phyloP scores from a whole-genome alignment of 139 green algal species.

The Auxenochlorella pyrenoidosa region DNA sequence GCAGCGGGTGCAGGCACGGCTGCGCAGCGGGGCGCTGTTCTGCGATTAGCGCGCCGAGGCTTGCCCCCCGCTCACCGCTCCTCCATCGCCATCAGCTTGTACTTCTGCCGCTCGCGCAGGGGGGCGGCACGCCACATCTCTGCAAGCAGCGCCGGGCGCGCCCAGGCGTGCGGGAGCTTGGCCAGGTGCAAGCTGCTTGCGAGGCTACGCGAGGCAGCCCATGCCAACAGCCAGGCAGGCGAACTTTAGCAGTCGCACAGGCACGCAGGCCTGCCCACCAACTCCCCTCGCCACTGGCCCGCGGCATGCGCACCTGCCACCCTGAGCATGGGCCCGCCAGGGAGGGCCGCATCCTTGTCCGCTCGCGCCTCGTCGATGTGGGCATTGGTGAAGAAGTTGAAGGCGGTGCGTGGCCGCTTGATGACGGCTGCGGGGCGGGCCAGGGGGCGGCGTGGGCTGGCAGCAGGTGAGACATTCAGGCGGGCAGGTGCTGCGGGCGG shows the following conservation, averaged over 20 bases:
- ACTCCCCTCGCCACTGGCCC: not conserved
- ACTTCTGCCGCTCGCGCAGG: not conserved
- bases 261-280: too few relatives aligned
- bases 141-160: not conserved
- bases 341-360: not conserved
- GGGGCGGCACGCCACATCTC: constrained; percentile 10
- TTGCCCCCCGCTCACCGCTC: not conserved
- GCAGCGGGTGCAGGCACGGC: too few relatives aligned
- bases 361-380: too few relatives aligned
- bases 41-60: too few relatives aligned
- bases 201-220: too few relatives aligned
- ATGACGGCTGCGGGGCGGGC: not conserved
- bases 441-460: too few relatives aligned
- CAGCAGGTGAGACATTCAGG: too few relatives aligned
- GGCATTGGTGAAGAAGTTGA: constrained; percentile 31
- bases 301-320: not conserved
- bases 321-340: not conserved
- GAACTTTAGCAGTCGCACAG: too few relatives aligned
- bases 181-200: not conserved
- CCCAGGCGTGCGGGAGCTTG: not conserved
- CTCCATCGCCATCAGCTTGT: not conserved
- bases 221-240: too few relatives aligned
- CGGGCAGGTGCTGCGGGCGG: too few relatives aligned
- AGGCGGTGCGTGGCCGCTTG: constrained; percentile 33
- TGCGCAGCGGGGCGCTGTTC: not conserved